phyloP scores from a whole-genome alignment of 176 grass and related monocot species.

The Saccharum officinarum region DNA sequence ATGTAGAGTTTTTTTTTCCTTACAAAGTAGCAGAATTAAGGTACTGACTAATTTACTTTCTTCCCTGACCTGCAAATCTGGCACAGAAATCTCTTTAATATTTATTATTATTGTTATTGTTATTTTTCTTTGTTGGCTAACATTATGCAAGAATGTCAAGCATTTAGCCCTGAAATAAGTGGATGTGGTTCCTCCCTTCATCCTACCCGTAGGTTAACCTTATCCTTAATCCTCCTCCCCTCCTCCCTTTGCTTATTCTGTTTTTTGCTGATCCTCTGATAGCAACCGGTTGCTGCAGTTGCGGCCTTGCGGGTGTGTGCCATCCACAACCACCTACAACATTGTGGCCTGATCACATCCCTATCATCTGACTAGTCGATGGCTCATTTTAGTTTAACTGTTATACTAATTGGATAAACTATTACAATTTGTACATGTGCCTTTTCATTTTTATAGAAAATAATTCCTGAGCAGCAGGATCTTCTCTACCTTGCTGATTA shows the following conservation, averaged over 20 bases:
- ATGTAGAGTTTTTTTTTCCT: slow-evolving; percentile 1
- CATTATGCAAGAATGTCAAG: not conserved
- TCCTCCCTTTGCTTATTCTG: slow-evolving; percentile 34
- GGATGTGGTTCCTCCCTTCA: slow-evolving; percentile 38
- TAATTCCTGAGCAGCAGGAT: slow-evolving; percentile 5
- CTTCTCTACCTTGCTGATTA: slow-evolving; percentile 20
- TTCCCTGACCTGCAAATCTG: slow-evolving; percentile 14
- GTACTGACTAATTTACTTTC: slow-evolving; percentile 18
- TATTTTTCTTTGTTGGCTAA: not conserved
- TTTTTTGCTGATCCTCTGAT: slow-evolving; percentile 47
- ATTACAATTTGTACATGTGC: slow-evolving; percentile 1
- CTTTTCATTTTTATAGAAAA: not conserved
- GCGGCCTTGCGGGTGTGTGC: slow-evolving; percentile 37
- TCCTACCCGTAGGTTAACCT: slow-evolving; percentile 48
- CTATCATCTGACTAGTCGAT: slow-evolving; percentile 33
- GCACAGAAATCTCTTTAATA: not conserved
- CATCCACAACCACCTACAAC: slow-evolving; percentile 50
- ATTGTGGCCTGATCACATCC: slow-evolving; percentile 40
- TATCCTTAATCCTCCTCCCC: slow-evolving; percentile 39
- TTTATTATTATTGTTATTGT: not conserved
- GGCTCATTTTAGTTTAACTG: not conserved
- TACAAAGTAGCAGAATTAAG: not conserved
- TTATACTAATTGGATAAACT: slow-evolving; percentile 1
- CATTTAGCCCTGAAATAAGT: slow-evolving; percentile 37
- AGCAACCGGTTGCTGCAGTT: slow-evolving; percentile 45